Evolutionary conservation across 2,329 filamentous ascomycete genomes (phyloP).

Genomic region (Apiospora sp.): DNA sequence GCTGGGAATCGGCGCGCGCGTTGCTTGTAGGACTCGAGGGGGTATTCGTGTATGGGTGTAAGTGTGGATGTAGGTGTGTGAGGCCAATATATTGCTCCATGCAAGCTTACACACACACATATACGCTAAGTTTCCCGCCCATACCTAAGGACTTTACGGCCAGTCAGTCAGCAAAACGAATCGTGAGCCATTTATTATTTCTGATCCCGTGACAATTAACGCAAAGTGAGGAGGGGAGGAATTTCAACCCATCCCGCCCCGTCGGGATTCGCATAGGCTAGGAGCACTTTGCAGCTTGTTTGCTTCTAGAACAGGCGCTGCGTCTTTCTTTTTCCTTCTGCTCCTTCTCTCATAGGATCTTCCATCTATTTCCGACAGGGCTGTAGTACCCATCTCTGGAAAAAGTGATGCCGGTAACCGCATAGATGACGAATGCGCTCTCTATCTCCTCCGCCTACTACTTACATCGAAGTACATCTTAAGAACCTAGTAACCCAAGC

Average conservation of each 20-base stretch:
- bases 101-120: slow-evolving; percentile 7
- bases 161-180: neutral
- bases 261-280: neutral
- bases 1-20: neutral
- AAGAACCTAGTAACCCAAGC: neutral
- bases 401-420: neutral
- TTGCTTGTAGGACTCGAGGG: neutral
- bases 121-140: neutral
- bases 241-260: neutral
- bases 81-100: slow-evolving; percentile 6
- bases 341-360: neutral
- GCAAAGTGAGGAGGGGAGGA: neutral
- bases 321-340: neutral
- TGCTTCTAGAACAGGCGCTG: neutral
- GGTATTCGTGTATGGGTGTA: neutral
- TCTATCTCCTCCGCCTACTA: neutral
- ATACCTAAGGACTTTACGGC: neutral
- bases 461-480: neutral
- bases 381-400: neutral
- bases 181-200: neutral
- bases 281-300: neutral
- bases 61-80: neutral
- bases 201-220: neutral
- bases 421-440: neutral
- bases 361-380: neutral